Base-by-base conservation (phyloP, 306 rosid species). In the Ormosia semicastrata region DNA sequence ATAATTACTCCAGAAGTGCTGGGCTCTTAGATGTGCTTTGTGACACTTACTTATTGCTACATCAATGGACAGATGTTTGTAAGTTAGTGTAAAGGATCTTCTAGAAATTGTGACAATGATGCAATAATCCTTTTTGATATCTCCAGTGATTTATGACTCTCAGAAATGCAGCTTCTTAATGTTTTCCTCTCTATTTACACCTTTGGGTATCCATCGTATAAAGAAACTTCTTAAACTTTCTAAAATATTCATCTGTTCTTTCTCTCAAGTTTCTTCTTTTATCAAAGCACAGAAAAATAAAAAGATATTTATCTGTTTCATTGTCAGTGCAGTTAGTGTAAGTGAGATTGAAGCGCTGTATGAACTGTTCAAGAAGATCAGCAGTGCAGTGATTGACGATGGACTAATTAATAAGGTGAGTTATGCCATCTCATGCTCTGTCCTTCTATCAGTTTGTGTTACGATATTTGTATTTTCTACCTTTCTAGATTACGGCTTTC, bases 321-420 rank as follows among this genome's bases (percentile, higher is more conserved):
- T 56, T 73, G 58, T n/a, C 30, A 58, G 77, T 82, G 93, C 94
- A 93, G 98, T 93, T 89, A 93, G 97, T 78, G 98, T 93, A 80
- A 93, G 98, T 89, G 98, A 93, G 85, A 91, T 93, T 75, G 98
- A 93, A 86, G 98, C 98, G 0, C 88, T 93, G 52, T 93, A 93
- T 81, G 98, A 93, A 85, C 76, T 93, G 66, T 93, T 93, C 85
- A 93, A 93, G 89, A 93, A 89, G 87, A 93, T 93, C 69, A 93
- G 98, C 80, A 91, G 98, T 88, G 94, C 98, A 39, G 94, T 93
- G 82, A 86, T 93, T 89, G 98, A 93, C 58, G 98, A 93, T 47
- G 98, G 98, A 46, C 86, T 93, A 71, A 93, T 93, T 81, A 90
- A 91, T 89, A 93, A 93, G 96, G 98, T 91, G 43, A 57, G 54